These are phyloP conservation scores for Mortierella antarctica DNA, from an alignment of 192 early-diverging fungal species.

Conservation along the genomic window DNA sequence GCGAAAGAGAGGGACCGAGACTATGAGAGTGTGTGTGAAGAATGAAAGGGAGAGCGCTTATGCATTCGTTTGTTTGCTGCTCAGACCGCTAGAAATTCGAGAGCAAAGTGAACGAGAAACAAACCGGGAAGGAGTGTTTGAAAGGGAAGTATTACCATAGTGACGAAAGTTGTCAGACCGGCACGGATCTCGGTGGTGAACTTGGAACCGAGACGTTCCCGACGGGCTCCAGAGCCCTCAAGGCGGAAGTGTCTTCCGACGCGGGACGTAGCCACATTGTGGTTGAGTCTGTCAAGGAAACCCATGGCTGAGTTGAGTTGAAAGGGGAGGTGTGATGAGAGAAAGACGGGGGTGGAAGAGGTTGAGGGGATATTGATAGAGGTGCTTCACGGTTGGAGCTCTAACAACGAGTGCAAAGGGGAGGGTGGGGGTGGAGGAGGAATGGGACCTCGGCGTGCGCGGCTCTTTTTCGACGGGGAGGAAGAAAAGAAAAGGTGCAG, in stretches of 20 bases:
- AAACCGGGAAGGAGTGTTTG: background rate
- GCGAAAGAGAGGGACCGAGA: no score
- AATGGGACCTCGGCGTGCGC: slow-evolving; percentile 9
- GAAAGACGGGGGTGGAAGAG: background rate
- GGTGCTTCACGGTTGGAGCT: slow-evolving; percentile 48
- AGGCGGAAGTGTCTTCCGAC: slow-evolving; percentile 69
- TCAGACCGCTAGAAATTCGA: background rate
- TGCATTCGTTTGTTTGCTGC: background rate
- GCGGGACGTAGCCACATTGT: slow-evolving; percentile 55
- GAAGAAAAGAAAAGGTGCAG: slow-evolving; percentile 1
- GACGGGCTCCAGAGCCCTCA: slow-evolving; percentile 53
- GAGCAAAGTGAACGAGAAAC: background rate
- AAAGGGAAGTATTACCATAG: slow-evolving; percentile 61
- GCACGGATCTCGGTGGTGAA: slow-evolving; percentile 77
- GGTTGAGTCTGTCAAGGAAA: slow-evolving; percentile 39
- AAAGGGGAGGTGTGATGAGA: background rate
- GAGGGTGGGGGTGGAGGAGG: slow-evolving; percentile 1
- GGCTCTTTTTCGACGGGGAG: slow-evolving; percentile 2
- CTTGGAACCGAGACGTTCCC: slow-evolving; percentile 67
- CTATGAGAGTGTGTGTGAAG: no score
- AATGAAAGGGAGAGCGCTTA: no score
- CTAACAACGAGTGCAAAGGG: background rate
- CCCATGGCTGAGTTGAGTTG: slow-evolving; percentile 12
- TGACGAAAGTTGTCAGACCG: slow-evolving; percentile 72
- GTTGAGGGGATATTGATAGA: slow-evolving; percentile 7